Base-by-base conservation (phyloP, 345 rosid genomes). In the Camelina neglecta region DNA sequence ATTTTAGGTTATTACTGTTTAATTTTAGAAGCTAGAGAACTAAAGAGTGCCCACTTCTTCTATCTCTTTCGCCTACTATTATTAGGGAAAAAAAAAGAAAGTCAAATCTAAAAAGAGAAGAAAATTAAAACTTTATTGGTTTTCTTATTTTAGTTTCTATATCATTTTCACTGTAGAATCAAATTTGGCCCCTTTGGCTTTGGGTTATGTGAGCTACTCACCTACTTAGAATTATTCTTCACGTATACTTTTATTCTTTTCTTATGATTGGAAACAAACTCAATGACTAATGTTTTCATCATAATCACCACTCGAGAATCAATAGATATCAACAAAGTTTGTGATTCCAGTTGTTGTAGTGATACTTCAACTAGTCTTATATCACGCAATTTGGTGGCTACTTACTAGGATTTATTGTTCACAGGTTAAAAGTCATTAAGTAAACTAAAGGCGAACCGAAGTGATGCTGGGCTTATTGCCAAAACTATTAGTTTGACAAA, bases 141-240 rank as follows among this genome's bases (percentile, higher is more conserved):
- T n/a, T 69, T 47, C 21, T 56, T 16, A 11, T 65, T 71, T 31
- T 47, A 49, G 29, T 65, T 71, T 77, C 54, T 29, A 77, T 71
- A 72, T 59, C 73, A 78, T 66, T 72, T 72, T 72, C 73, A 78
- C 12, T 60, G 44, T 60, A 61, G 74, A 78, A 72, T 72, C 68
- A 72, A 65, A 72, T 29, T 15, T 77, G 58, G 69, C 33, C 38
- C 33, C 38, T 47, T 49, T 64, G 41, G 70, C 7, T 57, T 58
- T 44, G 33, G 69, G 42, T n/a, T 54, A 41, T 60, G 73, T 72
- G 60, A 26, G 44, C 16, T 47, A 53, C 74, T 2, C 74, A 72
- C 74, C 81, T 67, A 73, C 81, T 78, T 67, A 78, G 64, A 78
- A 73, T 73, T 73, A 60, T 78, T 72, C 81, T 78, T 73, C 74